Evolutionary conservation across 1,284 basidiomycete species (phyloP).

Genomic region (Cryptococcus jaspeensis): DNA sequence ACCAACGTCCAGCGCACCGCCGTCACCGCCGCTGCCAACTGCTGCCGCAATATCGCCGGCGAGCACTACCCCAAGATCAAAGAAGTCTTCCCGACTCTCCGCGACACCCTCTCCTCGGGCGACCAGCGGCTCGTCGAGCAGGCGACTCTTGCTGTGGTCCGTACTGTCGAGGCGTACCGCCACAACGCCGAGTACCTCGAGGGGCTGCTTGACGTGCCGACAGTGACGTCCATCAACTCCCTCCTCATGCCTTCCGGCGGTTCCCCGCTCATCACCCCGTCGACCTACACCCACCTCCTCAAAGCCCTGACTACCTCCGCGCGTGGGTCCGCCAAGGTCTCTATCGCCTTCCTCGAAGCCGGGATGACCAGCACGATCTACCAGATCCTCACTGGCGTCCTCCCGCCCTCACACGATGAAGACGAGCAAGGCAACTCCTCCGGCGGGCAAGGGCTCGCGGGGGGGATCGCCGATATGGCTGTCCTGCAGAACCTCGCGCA

Average conservation of each 20-base stretch:
- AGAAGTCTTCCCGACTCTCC: constrained; percentile 86
- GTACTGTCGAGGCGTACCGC: constrained; percentile 87
- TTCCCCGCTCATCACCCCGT: constrained; percentile 74
- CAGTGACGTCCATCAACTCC: constrained; percentile 77
- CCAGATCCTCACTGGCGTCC: constrained; percentile 86
- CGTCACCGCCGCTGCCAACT: constrained; percentile 92
- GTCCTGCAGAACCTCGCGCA: constrained; percentile 97
- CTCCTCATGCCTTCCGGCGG: constrained; percentile 83
- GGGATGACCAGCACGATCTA: constrained; percentile 87
- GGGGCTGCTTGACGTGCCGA: constrained; percentile 73
- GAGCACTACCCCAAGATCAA: constrained; percentile 85
- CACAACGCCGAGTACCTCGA: constrained; percentile 80
- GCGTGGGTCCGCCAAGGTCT: constrained; percentile 79
- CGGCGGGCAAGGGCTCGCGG: constrained; percentile 67
- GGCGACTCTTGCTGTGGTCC: constrained; percentile 86
- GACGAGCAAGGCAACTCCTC: constrained; percentile 65
- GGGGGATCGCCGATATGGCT: constrained; percentile 88
- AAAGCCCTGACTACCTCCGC: constrained; percentile 82
- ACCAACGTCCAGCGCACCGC: constrained; percentile 94
- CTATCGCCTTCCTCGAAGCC: constrained; percentile 79
- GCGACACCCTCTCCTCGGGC: constrained; percentile 82
- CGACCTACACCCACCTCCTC: constrained; percentile 84
- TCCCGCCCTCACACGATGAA: constrained; percentile 63
- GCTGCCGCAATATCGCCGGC: constrained; percentile 81
- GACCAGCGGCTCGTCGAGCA: constrained; percentile 93